These are phyloP conservation scores for Coelastrella sp. DNA, from an alignment of 139 green algal species.

Conservation along the genomic window DNA sequence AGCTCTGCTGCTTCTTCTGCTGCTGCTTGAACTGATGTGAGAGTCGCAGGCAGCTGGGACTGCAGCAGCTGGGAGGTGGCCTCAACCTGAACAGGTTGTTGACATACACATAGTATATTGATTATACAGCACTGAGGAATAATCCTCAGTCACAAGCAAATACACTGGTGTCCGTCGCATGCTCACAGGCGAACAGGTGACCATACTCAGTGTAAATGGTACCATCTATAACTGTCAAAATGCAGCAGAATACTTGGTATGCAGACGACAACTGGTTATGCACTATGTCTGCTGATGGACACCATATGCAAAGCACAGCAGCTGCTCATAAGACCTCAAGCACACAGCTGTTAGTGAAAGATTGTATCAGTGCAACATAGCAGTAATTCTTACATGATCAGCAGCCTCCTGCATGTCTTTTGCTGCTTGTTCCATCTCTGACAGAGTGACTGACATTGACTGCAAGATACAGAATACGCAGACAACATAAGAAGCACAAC, in stretches of 20 bases:
- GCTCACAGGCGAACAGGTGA: too few species aligned
- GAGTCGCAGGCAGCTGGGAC: not conserved
- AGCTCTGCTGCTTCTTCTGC: slow-evolving; percentile 24
- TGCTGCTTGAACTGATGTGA: slow-evolving; percentile 9
- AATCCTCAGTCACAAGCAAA: too few species aligned
- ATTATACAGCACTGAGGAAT: too few species aligned
- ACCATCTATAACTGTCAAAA: too few species aligned
- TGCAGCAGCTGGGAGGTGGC: slow-evolving; percentile 5
- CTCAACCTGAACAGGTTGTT: not conserved
- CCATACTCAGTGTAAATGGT: too few species aligned
- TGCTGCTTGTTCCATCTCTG: slow-evolving; percentile 34
- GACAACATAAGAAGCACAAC: too few species aligned
- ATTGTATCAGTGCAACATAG: not conserved
- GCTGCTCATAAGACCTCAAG: too few species aligned
- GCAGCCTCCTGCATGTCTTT: slow-evolving; percentile 41
- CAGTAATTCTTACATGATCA: slow-evolving; percentile 31
- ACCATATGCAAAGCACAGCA: too few species aligned
- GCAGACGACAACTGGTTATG: too few species aligned
- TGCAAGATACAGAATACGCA: not conserved
- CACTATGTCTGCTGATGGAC: too few species aligned
- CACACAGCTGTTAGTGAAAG: not conserved
- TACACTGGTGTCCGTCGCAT: too few species aligned
- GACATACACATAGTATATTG: not conserved
- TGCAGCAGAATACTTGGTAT: too few species aligned
- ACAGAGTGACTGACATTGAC: slow-evolving; percentile 14